These are phyloP conservation scores for Penicillium sp. DNA, from an alignment of 2,329 filamentous ascomycete species.

Conservation along the genomic window DNA sequence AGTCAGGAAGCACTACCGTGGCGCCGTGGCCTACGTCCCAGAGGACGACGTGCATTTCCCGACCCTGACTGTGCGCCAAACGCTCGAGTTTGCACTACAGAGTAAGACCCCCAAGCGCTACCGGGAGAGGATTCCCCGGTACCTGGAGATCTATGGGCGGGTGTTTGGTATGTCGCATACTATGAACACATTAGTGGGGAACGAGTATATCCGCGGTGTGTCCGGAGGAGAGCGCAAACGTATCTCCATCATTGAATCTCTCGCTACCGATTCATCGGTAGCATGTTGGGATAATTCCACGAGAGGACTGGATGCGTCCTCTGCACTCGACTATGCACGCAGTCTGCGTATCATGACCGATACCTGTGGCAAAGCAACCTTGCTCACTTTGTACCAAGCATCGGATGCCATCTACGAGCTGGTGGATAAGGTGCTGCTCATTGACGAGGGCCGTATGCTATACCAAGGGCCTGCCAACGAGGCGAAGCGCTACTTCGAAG, in stretches of 20 bases:
- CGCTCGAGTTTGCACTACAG: conserved; percentile 65
- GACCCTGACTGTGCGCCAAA: conserved; percentile 68
- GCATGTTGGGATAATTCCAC: conserved; percentile 75
- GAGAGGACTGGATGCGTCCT: conserved; percentile 68
- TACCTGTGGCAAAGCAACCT: conserved; percentile 62
- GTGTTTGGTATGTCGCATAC: conserved; percentile 74
- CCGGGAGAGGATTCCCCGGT: conserved; percentile 58
- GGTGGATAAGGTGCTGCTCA: conserved; percentile 73
- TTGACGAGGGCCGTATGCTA: conserved; percentile 65
- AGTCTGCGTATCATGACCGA: conserved; percentile 67
- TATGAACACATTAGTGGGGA: conserved; percentile 65
- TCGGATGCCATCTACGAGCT: conserved; percentile 63
- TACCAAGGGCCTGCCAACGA: conserved; percentile 57
- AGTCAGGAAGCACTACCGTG: conserved; percentile 62
- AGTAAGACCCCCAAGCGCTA: conserved; percentile 66
- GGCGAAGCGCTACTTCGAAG: conserved; percentile 61
- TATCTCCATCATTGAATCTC: conserved; percentile 68
- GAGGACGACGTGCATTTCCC: conserved; percentile 72
- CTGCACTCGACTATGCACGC: conserved; percentile 68
- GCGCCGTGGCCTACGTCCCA: conserved; percentile 68
- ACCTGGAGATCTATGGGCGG: conserved; percentile 64
- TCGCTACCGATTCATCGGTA: conserved; percentile 67
- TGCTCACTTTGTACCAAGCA: conserved; percentile 66
- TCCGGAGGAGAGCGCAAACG: conserved; percentile 74
- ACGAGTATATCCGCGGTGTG: conserved; percentile 54